Conservation (phyloP, 495 filamentous ascomycete species). For the Immersiella caudata region DNA sequence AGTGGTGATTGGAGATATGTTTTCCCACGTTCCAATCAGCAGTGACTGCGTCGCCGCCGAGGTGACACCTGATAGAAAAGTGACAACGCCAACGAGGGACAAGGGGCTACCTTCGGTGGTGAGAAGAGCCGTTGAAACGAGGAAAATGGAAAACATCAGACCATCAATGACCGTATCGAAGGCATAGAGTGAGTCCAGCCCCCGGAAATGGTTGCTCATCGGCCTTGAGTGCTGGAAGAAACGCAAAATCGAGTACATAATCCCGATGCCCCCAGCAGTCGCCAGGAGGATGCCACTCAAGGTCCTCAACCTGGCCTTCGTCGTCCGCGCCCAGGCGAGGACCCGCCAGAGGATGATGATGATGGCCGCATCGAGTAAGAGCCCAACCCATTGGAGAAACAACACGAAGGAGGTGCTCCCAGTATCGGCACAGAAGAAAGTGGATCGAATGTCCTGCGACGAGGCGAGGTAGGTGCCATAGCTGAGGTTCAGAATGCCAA, state of each 20-base stretch:
- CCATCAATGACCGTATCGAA: slow-evolving; percentile 48
- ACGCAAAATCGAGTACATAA: slow-evolving; percentile 23
- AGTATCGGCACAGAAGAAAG: slow-evolving; percentile 47
- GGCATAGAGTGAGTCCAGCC: slow-evolving; percentile 38
- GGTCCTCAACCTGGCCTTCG: slow-evolving; percentile 43
- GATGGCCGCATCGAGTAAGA: slow-evolving; percentile 47
- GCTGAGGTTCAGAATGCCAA: slow-evolving; percentile 37
- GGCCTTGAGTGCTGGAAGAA: slow-evolving; percentile 16
- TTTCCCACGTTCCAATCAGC: slow-evolving; percentile 44
- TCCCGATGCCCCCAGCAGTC: slow-evolving; percentile 26
- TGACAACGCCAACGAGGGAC: slow-evolving; percentile 41
- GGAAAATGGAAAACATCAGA: slow-evolving; percentile 40
- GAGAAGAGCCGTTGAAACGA: slow-evolving; percentile 45
- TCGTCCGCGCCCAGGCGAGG: slow-evolving; percentile 51
- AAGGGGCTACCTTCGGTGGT: slow-evolving; percentile 44
- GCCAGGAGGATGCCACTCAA: slow-evolving; percentile 42
- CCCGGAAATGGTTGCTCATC: slow-evolving; percentile 31
- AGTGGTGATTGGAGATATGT: slow-evolving; percentile 33
- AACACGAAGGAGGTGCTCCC: slow-evolving; percentile 35
- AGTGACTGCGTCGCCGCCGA: slow-evolving; percentile 31
- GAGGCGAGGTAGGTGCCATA: slow-evolving; percentile 36
- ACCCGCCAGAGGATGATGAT: slow-evolving; percentile 47
- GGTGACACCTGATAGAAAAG: slow-evolving; percentile 40
- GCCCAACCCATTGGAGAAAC: slow-evolving; percentile 41
- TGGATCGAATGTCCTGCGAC: slow-evolving; percentile 36